phyloP scores from a whole-genome alignment of 495 filamentous ascomycete species.

The Tuber aestivum region DNA sequence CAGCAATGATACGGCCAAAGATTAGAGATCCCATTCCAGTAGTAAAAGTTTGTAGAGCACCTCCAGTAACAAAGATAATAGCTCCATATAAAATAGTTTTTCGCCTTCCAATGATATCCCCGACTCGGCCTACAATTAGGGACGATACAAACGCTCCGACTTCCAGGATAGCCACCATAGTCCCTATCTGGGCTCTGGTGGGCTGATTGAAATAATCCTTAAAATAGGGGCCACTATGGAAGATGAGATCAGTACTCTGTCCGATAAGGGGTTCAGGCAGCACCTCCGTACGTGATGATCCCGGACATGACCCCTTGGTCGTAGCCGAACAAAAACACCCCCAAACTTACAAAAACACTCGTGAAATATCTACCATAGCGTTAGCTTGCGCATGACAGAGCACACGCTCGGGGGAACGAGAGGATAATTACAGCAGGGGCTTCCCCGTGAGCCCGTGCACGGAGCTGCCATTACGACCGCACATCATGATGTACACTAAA shows the following conservation, averaged over 20 bases:
- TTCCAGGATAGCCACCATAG: conserved; percentile 94
- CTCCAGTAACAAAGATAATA: conserved; percentile 83
- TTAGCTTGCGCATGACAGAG: conserved; percentile 42
- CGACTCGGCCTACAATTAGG: conserved; percentile 76
- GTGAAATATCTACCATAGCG: conserved; percentile 73
- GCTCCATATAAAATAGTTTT: conserved; percentile 93
- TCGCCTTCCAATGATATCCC: conserved; percentile 84
- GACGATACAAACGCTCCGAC: conserved; percentile 89
- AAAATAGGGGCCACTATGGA: conserved; percentile 69
- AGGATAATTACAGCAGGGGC: conserved; percentile 67
- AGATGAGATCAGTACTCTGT: conserved; percentile 24
- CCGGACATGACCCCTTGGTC: conserved; percentile 99
- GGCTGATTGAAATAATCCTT: conserved; percentile 88
- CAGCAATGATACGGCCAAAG: conserved; percentile 76
- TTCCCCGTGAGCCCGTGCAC: conserved; percentile 92
- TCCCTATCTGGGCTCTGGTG: conserved; percentile 74
- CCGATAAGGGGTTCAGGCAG: neutral
- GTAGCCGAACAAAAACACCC: conserved; percentile 97
- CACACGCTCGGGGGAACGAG: neutral
- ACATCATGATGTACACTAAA: conserved; percentile 78
- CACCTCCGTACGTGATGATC: conserved; percentile 73
- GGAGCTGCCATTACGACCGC: conserved; percentile 57
- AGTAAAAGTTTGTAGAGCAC: conserved; percentile 76
- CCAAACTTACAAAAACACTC: conserved; percentile 93
- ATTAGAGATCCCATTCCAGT: conserved; percentile 55